Evolutionary conservation across 2,329 filamentous ascomycete species (phyloP).

Genomic region (Pseudomassariella vexata): DNA sequence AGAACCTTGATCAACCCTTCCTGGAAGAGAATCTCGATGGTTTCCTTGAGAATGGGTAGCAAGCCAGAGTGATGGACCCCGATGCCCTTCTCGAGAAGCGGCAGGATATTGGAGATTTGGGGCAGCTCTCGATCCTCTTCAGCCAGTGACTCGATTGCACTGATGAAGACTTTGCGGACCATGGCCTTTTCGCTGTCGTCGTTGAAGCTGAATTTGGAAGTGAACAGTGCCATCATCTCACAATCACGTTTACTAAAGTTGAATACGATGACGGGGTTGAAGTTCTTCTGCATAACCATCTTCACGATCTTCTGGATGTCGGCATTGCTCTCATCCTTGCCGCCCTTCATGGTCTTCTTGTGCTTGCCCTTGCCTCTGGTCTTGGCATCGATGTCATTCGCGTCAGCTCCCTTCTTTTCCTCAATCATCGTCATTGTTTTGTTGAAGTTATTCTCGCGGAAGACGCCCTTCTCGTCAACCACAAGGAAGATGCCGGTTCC

Average conservation of each 20-base stretch:
- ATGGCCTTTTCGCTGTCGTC: conserved; percentile 92
- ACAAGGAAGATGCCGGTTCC: conserved; percentile 90
- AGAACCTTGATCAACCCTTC: conserved; percentile 96
- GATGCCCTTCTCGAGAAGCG: conserved; percentile 83
- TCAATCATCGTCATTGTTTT: conserved; percentile 89
- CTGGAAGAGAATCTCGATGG: conserved; percentile 97
- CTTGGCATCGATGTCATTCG: conserved; percentile 72
- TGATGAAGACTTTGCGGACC: conserved; percentile 90
- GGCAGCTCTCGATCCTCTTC: conserved; percentile 85
- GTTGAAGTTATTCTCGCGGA: conserved; percentile 96
- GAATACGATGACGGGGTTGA: conserved; percentile 98
- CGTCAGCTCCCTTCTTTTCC: conserved; percentile 79
- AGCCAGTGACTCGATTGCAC: conserved; percentile 85
- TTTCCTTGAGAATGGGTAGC: conserved; percentile 93
- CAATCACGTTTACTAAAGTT: conserved; percentile 98
- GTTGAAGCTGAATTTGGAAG: conserved; percentile 87
- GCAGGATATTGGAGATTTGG: conserved; percentile 86
- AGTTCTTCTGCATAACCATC: conserved; percentile 98
- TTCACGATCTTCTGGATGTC: conserved; percentile 98
- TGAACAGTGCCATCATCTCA: conserved; percentile 81
- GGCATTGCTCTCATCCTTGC: conserved; percentile 61
- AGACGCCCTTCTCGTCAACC: conserved; percentile 93
- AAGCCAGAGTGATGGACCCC: conserved; percentile 96
- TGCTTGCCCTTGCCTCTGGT: conserved; percentile 84
- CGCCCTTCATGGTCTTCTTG: conserved; percentile 86